A percentile compares a stretch with the other conserved stretches of the same genome.
phyloP scores from a whole-genome alignment of 1,284 basidiomycete species.

The Vanrija humicola region DNA sequence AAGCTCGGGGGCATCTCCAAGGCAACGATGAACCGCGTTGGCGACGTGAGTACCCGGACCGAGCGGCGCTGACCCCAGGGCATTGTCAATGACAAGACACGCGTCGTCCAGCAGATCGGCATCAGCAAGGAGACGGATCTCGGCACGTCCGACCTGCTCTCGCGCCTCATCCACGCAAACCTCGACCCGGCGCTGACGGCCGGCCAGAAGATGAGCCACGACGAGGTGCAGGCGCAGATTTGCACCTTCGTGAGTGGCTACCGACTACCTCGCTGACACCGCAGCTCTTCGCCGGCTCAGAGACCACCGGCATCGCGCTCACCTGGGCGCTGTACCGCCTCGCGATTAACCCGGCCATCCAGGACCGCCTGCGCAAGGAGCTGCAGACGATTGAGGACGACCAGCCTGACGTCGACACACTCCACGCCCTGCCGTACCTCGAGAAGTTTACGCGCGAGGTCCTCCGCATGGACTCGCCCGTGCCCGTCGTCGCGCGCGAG shows the following conservation, averaged over 20 bases:
- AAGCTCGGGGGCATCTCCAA: no score
- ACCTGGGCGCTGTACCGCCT: slow-evolving; percentile 72
- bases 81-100: no score
- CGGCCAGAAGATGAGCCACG: slow-evolving; percentile 58
- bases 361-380: no score
- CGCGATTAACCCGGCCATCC: slow-evolving; percentile 51
- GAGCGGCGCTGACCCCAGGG: no score
- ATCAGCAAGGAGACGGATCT: slow-evolving; percentile 51
- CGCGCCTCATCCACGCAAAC: slow-evolving; percentile 57
- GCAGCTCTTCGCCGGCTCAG: slow-evolving; percentile 57
- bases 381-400: slow-evolving; percentile 34
- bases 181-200: slow-evolving; percentile 55
- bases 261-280: neutral
- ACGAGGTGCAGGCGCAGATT: slow-evolving; percentile 69
- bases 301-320: slow-evolving; percentile 68
- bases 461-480: slow-evolving; percentile 63
- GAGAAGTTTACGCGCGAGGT: slow-evolving; percentile 65
- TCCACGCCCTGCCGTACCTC: slow-evolving; percentile 55
- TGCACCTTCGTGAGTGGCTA: slow-evolving; percentile 57
- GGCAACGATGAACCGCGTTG: no score
- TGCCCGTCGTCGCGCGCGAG: slow-evolving; percentile 42
- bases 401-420: slow-evolving; percentile 20
- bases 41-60: no score
- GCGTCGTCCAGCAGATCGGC: slow-evolving; percentile 21
- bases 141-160: slow-evolving; percentile 8